A percentile compares a stretch with the other conserved stretches of the same genome.
Conservation (phyloP, 208 protist genomes). For the Crithidia mellificae region DNA sequence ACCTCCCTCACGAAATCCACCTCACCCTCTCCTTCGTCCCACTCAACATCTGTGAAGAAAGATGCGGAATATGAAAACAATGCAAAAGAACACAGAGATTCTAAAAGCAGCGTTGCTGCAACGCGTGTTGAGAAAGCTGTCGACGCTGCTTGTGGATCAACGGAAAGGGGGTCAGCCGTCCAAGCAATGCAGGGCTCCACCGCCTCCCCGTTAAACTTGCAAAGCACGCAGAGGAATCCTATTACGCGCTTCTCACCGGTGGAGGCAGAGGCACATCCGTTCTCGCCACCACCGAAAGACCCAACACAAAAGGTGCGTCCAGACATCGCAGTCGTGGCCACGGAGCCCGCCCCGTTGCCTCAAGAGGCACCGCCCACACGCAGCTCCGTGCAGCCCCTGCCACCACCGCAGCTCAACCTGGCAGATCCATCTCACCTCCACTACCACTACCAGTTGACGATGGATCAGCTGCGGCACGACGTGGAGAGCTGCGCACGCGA, state of each 20-base stretch:
- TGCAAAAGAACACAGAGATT: too few species aligned
- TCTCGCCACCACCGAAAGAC: background rate
- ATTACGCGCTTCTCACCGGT: background rate
- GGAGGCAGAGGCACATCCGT: background rate
- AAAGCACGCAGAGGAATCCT: background rate
- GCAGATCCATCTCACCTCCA: background rate
- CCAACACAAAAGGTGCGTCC: background rate
- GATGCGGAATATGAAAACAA: too few species aligned
- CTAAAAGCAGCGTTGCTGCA: too few species aligned
- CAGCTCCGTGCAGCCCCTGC: background rate
- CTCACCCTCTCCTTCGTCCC: too few species aligned
- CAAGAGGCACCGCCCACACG: background rate
- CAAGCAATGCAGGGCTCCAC: background rate
- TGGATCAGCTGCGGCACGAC: slow-evolving; percentile 35
- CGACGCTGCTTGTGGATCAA: background rate
- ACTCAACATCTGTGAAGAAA: too few species aligned
- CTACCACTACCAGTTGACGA: background rate
- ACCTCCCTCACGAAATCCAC: too few species aligned
- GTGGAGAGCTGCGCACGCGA: slow-evolving; percentile 32
- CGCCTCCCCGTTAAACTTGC: background rate
- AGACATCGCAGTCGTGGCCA: background rate
- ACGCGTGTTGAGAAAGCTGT: too few species aligned
- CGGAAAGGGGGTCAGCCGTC: background rate
- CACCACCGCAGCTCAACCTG: background rate
- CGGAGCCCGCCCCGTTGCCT: background rate